Evolutionary conservation across 2,329 filamentous ascomycete species (phyloP), one percentile per base, ranked within the genome.

Genomic region (Epichloe festucae): DNA sequence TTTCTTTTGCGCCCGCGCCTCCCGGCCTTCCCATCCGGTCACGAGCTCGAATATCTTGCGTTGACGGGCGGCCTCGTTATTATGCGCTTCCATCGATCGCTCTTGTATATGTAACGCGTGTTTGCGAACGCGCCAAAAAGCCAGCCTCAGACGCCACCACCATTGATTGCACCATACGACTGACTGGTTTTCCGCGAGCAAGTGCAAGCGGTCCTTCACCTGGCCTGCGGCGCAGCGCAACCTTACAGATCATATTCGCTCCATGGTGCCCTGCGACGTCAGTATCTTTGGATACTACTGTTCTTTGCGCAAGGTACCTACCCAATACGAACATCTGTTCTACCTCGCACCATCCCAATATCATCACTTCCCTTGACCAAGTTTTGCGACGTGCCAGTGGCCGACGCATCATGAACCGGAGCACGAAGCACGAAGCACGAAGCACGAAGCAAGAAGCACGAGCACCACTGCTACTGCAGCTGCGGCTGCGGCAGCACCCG

Each of bases 291-390:
- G n/a, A 40, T 45, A 40, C 34, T 1, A 4, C 11, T n/a, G 12
- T 35, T 36, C 41, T 50, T 45, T 31, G 21, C 31, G 35, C 41
- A 38, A 46, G 46, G 36, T 53, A 59, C 53, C 56, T 64, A 56
- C 60, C 58, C 53, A 55, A 56, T 60, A 58, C 8, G 27, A 52
- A 54, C 54, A 50, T 54, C 47, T 46, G 21, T 52, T 50, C 53
- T 53, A 50, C 47, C 36, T 49, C 42, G 21, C 42, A 46, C 27
- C 51, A 21, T 34, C 31, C 44, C 48, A 42, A 49, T 41, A 49
- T 54, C 51, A 51, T 53, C 49, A 51, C 43, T 51, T 49, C 44
- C 48, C 36, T 44, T 51, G 53, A 53, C 47, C 54, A 48, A 50
- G 17, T n/a, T 51, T 51, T 42, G 43, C 23, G 36, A n/a, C 50